These are phyloP conservation scores for Plenodomus biglobosus DNA, from an alignment of 2,329 filamentous ascomycete genomes.

Conservation along the genomic window DNA sequence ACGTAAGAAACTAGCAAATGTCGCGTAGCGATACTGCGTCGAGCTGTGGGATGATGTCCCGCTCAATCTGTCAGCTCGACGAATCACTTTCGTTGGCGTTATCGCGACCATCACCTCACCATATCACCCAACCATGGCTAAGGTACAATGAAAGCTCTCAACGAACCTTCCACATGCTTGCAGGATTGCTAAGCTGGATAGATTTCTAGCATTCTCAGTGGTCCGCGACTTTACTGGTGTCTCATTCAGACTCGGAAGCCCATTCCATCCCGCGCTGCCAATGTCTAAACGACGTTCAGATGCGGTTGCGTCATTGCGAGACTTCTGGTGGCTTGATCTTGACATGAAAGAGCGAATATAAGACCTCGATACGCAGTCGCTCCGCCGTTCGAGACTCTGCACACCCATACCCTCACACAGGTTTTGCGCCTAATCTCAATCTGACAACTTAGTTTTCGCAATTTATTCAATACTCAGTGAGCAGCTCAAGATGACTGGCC, in stretches of 20 bases:
- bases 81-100: constrained; percentile 36
- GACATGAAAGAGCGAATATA: constrained; percentile 38
- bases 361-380: constrained; percentile 18
- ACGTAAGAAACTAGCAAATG: constrained; percentile 5
- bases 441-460: constrained; percentile 13
- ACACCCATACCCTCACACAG: constrained; percentile 13
- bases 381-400: constrained; percentile 4
- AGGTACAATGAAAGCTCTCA: constrained; percentile 12
- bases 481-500: constrained; percentile 28
- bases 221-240: constrained; percentile 16
- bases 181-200: constrained; percentile 20
- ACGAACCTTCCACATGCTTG: constrained; percentile 17
- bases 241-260: constrained; percentile 15
- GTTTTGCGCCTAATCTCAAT: constrained; percentile 1
- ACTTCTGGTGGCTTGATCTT: constrained; percentile 15
- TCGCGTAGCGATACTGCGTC: constrained; percentile 17
- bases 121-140: constrained; percentile 26
- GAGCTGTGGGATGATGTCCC: constrained; percentile 29
- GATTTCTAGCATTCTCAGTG: constrained; percentile 18
- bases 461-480: neutral
- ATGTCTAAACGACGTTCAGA: constrained; percentile 12
- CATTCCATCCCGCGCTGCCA: constrained; percentile 34
- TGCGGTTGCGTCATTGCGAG: constrained; percentile 33
- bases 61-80: constrained; percentile 28
- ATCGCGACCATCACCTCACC: constrained; percentile 40